Conservation (phyloP, 208 protist genomes). For the Tritrichomonas musculus region DNA sequence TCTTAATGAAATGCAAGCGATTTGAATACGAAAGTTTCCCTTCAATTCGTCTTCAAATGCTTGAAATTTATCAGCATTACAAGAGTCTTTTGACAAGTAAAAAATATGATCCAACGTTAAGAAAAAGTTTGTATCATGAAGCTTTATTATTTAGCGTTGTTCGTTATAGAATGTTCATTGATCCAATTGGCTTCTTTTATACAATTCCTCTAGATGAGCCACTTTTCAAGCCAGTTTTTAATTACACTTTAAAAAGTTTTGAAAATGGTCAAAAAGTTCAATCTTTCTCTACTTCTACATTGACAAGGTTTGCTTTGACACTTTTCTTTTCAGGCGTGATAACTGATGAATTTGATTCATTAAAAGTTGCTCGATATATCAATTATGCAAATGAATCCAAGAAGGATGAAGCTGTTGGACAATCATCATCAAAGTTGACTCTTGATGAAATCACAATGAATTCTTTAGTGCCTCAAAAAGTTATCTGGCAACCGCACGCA, state of each 20-base stretch:
- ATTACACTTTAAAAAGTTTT: not conserved
- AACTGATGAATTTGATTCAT: not conserved
- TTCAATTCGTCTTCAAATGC: not conserved
- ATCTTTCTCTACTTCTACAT: not conserved
- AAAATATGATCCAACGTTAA: not conserved
- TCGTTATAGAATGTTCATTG: not conserved
- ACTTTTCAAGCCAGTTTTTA: not conserved
- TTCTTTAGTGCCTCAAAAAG: not conserved
- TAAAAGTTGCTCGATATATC: not conserved
- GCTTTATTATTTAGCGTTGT: not conserved
- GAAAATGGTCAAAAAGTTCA: not conserved
- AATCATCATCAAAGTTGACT: too few relatives aligned
- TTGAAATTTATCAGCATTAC: not conserved
- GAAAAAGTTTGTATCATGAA: not conserved
- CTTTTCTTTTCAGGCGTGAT: too few relatives aligned
- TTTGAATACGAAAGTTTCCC: not conserved
- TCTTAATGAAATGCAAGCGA: not conserved
- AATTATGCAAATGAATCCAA: not conserved
- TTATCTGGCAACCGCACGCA: not conserved
- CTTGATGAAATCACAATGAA: too few relatives aligned
- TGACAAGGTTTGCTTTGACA: not conserved
- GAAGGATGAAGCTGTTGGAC: not conserved
- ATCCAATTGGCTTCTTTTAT: not conserved
- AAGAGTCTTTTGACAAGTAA: not conserved
- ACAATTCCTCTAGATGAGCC: too few relatives aligned